These are phyloP conservation scores for Paracoccidioides brasiliensis DNA, from an alignment of 2,329 filamentous ascomycete genomes.

Conservation along the genomic window DNA sequence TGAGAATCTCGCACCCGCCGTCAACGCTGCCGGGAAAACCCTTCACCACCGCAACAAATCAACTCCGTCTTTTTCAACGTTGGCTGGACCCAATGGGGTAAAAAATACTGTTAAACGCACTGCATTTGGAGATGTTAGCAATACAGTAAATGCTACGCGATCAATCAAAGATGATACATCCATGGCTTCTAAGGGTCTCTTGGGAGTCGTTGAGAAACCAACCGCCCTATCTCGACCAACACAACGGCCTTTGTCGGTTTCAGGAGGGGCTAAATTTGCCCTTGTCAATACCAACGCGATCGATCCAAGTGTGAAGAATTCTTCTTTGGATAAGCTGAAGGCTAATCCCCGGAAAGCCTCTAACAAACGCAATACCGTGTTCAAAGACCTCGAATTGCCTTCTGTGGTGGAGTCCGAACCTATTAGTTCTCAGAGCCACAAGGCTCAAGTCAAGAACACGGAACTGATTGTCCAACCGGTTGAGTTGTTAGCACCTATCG, in stretches of 20 bases:
- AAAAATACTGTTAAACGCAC: slow-evolving; percentile 60
- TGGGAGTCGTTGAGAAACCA: slow-evolving; percentile 23
- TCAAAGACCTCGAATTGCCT: slow-evolving; percentile 36
- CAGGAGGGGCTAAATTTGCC: slow-evolving; percentile 26
- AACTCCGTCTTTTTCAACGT: slow-evolving; percentile 45
- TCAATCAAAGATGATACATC: slow-evolving; percentile 44
- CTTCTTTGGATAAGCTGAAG: slow-evolving; percentile 15
- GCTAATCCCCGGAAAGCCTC: slow-evolving; percentile 33
- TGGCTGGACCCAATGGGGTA: slow-evolving; percentile 41
- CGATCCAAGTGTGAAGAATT: slow-evolving; percentile 18
- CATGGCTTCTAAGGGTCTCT: slow-evolving; percentile 35
- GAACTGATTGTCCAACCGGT: not conserved
- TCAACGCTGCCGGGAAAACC: slow-evolving; percentile 38
- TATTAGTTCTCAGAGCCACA: slow-evolving; percentile 20
- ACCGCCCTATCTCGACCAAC: slow-evolving; percentile 43
- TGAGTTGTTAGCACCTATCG: not conserved
- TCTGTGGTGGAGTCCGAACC: slow-evolving; percentile 21
- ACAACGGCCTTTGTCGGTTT: slow-evolving; percentile 42
- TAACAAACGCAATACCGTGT: slow-evolving; percentile 43
- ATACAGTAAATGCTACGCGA: slow-evolving; percentile 37
- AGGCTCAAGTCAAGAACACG: slow-evolving; percentile 4
- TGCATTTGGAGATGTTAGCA: slow-evolving; percentile 73
- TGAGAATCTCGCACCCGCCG: slow-evolving; percentile 51
- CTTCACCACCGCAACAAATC: slow-evolving; percentile 78
- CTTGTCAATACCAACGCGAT: slow-evolving; percentile 23